Conservation (phyloP, 2,329 filamentous ascomycete species). For the Pyricularia pennisetigena region DNA sequence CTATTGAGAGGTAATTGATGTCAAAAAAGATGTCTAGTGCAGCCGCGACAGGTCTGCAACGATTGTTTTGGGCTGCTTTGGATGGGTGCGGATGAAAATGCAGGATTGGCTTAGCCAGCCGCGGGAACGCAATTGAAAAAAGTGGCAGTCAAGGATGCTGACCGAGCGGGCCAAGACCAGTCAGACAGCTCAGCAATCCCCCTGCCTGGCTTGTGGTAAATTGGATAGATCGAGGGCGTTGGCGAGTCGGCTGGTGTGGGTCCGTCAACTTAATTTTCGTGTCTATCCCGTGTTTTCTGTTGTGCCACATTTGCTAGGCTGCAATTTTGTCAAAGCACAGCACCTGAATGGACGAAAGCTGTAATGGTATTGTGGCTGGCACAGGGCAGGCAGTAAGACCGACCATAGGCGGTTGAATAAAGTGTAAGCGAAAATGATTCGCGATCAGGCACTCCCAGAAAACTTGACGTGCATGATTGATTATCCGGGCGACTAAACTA, state of each 20-base stretch:
- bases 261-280: conserved; percentile 1
- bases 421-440: too few species aligned
- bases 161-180: background rate
- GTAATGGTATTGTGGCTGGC: too few species aligned
- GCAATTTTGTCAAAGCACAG: too few species aligned
- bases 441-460: too few species aligned
- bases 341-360: too few species aligned
- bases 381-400: too few species aligned
- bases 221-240: background rate
- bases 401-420: too few species aligned
- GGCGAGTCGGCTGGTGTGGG: conserved; percentile 3
- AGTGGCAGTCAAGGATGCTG: conserved; percentile 1
- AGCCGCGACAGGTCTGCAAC: background rate
- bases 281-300: background rate
- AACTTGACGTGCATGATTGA: too few species aligned
- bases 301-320: background rate
- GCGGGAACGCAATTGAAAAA: background rate
- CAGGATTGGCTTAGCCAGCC: background rate
- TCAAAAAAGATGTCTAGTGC: background rate
- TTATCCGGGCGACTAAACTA: too few species aligned
- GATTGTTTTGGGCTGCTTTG: background rate
- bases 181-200: background rate
- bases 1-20: background rate
- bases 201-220: background rate
- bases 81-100: background rate